A percentile compares a stretch with the other conserved stretches of the same genome.
Conservation (phyloP, 257 asterid species). For the Primulina eburnea region DNA sequence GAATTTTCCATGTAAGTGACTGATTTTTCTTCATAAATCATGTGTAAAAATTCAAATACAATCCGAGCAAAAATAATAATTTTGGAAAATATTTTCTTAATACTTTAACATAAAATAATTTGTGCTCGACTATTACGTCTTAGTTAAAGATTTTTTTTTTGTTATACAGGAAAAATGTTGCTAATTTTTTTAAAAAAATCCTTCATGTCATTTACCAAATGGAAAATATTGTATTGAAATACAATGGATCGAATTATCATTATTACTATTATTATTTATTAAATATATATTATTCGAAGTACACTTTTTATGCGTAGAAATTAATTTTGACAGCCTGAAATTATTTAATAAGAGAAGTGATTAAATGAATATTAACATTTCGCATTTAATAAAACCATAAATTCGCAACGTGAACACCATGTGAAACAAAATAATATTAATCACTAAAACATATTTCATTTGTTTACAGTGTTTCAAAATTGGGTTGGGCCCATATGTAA, state of each 20-base stretch:
- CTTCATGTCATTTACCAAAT: too few relatives aligned
- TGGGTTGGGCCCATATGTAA: not conserved
- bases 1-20: too few relatives aligned
- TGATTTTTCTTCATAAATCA: not conserved
- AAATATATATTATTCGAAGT: not conserved
- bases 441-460: too few relatives aligned
- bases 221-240: too few relatives aligned
- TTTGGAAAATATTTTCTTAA: too few relatives aligned
- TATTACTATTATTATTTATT: too few relatives aligned
- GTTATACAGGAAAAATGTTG: not conserved
- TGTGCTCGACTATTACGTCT: not conserved
- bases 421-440: not conserved
- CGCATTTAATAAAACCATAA: not conserved
- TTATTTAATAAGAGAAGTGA: not conserved
- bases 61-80: not conserved
- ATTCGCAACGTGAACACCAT: not conserved
- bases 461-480: too few relatives aligned
- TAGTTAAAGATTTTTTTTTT: too few relatives aligned
- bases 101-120: too few relatives aligned
- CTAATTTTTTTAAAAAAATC: too few relatives aligned
- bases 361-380: too few relatives aligned
- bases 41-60: not conserved
- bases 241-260: too few relatives aligned
- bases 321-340: not conserved
- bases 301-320: not conserved